A percentile compares a stretch with the other conserved stretches of the same genome.
These are phyloP conservation scores for Cladophialophora bantiana DNA, from an alignment of 2,329 filamentous ascomycete species.

Conservation along the genomic window DNA sequence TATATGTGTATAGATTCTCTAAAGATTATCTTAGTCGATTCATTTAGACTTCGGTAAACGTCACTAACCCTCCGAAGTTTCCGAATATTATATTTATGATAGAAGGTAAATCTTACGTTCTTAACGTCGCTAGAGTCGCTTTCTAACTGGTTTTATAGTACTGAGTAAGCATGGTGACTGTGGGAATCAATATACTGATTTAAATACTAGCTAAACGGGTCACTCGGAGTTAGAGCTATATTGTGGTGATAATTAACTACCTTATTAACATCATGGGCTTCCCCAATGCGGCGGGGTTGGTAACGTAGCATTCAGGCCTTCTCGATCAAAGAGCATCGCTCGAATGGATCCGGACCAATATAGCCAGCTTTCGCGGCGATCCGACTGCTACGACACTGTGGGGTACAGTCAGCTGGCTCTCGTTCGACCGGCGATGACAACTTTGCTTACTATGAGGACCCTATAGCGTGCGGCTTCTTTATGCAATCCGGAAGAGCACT, in stretches of 20 bases:
- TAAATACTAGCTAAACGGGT: conserved; percentile 52
- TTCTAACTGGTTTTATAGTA: not conserved
- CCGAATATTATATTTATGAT: conserved; percentile 41
- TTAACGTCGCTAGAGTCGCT: not conserved
- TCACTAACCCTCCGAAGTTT: conserved; percentile 26
- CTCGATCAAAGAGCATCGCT: conserved; percentile 58
- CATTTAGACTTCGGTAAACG: conserved; percentile 51
- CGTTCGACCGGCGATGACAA: conserved; percentile 28
- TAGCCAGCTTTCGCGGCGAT: conserved; percentile 61
- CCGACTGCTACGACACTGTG: conserved; percentile 54
- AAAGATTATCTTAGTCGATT: conserved; percentile 56
- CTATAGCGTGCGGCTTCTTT: conserved; percentile 35
- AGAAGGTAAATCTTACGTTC: conserved; percentile 31
- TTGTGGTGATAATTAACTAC: conserved; percentile 52
- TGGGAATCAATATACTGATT: conserved; percentile 50
- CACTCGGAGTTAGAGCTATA: conserved; percentile 48
- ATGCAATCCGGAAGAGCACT: conserved; percentile 18
- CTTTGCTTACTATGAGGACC: conserved; percentile 41
- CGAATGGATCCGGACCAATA: conserved; percentile 61
- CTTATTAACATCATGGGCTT: conserved; percentile 51
- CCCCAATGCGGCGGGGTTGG: conserved; percentile 44
- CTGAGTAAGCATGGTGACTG: conserved; percentile 38
- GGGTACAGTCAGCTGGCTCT: conserved; percentile 54
- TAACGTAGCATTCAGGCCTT: conserved; percentile 57
- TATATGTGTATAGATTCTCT: conserved; percentile 38